Conservation (phyloP, 2,329 filamentous ascomycete species). For the Trichoderma harzianum region DNA sequence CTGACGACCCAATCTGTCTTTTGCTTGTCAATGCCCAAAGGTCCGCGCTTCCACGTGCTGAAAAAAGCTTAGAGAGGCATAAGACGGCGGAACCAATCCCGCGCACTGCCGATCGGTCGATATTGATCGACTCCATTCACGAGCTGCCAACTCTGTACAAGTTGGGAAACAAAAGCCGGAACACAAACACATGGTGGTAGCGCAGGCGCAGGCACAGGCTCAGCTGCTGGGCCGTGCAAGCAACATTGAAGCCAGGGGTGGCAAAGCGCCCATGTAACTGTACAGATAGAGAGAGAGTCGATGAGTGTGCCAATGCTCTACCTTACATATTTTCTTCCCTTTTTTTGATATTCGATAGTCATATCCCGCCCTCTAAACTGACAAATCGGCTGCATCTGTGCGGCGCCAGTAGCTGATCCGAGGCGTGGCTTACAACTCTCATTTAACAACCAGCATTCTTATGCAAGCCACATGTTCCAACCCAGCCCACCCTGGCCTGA, state of each 20-base stretch:
- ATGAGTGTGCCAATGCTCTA: neutral
- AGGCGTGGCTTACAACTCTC: slow-evolving; percentile 2
- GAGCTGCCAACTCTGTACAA: slow-evolving; percentile 2
- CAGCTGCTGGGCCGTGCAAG: neutral
- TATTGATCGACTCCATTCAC: neutral
- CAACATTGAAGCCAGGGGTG: neutral
- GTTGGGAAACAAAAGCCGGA: neutral
- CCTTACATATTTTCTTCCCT: neutral
- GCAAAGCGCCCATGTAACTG: neutral
- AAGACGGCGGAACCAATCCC: slow-evolving; percentile 11
- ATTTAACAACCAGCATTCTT: slow-evolving; percentile 12
- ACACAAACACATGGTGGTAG: neutral
- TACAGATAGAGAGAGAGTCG: neutral
- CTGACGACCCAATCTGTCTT: neutral
- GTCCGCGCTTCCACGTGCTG: slow-evolving; percentile 1
- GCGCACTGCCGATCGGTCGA: slow-evolving; percentile 4
- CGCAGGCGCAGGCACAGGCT: neutral
- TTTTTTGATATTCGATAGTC: slow-evolving; percentile 11
- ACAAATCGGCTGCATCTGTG: neutral
- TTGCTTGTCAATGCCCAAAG: neutral
- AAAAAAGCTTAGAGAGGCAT: neutral
- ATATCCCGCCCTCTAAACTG: neutral
- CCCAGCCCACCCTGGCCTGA: slow-evolving; percentile 2
- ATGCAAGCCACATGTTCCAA: slow-evolving; percentile 18
- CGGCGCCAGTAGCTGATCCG: slow-evolving; percentile 6